These are phyloP conservation scores for Aspergillus conjunctus DNA, from an alignment of 495 filamentous ascomycete species.

Conservation along the genomic window DNA sequence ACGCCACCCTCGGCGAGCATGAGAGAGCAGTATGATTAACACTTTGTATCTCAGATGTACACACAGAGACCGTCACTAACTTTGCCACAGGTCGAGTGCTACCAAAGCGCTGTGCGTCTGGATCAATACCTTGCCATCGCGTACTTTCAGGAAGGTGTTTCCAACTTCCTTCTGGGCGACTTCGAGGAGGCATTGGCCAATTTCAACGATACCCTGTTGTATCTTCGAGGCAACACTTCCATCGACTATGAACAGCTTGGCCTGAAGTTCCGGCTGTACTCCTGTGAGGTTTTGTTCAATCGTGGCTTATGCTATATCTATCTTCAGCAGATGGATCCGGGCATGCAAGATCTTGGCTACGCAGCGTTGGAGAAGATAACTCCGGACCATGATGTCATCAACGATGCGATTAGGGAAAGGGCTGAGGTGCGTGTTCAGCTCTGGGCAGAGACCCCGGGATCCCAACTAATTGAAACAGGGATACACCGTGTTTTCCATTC, in stretches of 20 bases:
- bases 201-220: slow-evolving; percentile 97
- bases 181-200: slow-evolving; percentile 97
- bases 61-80: slow-evolving; percentile 4
- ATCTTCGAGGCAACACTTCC: slow-evolving; percentile 91
- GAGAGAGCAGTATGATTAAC: slow-evolving; percentile 77
- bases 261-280: slow-evolving; percentile 93
- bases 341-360: slow-evolving; percentile 87
- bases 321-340: slow-evolving; percentile 83
- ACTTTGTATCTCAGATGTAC: not conserved
- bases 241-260: slow-evolving; percentile 99
- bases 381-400: slow-evolving; percentile 94
- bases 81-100: slow-evolving; percentile 78
- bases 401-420: slow-evolving; percentile 90
- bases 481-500: slow-evolving; percentile 99
- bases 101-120: slow-evolving; percentile 83
- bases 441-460: not conserved
- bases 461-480: slow-evolving; percentile 52
- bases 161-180: slow-evolving; percentile 95
- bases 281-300: slow-evolving; percentile 98
- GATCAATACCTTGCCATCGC: slow-evolving; percentile 96
- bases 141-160: slow-evolving; percentile 98
- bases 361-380: slow-evolving; percentile 96
- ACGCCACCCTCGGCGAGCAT: slow-evolving; percentile 96
- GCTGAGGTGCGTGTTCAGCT: slow-evolving; percentile 69
- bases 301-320: slow-evolving; percentile 97